Evolutionary conservation across 805 yeast genomes (phyloP).

Genomic region (Lipomyces orientalis): DNA sequence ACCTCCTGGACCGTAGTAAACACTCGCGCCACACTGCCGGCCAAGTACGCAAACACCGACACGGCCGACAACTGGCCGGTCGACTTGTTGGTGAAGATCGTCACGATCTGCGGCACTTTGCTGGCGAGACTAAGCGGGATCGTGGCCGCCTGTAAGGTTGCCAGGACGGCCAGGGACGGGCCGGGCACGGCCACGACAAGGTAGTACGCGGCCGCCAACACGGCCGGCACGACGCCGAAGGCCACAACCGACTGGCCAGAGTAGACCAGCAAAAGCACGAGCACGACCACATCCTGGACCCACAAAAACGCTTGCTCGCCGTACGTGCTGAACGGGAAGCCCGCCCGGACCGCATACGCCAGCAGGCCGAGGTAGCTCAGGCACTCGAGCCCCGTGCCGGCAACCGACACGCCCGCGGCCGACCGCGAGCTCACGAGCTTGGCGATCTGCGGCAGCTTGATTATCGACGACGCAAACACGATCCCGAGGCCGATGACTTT

Average conservation of each 20-base stretch:
- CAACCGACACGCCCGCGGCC: constrained; percentile 48
- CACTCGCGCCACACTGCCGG: constrained; percentile 50
- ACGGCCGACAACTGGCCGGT: constrained; percentile 52
- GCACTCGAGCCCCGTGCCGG: constrained; percentile 47
- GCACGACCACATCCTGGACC: constrained; percentile 47
- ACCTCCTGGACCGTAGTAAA: constrained; percentile 50
- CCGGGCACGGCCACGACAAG: constrained; percentile 41
- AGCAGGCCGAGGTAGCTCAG: constrained; percentile 45
- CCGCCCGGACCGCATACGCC: constrained; percentile 48
- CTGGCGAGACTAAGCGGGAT: constrained; percentile 48
- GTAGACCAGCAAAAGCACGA: constrained; percentile 43
- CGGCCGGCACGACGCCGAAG: constrained; percentile 30
- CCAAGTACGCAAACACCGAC: constrained; percentile 48
- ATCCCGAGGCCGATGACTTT: constrained; percentile 49
- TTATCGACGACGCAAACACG: constrained; percentile 47
- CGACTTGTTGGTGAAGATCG: constrained; percentile 48
- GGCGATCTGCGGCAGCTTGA: constrained; percentile 52
- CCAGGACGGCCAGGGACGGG: constrained; percentile 24
- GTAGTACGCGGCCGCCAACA: constrained; percentile 24
- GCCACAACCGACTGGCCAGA: constrained; percentile 38
- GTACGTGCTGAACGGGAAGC: constrained; percentile 49
- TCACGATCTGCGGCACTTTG: constrained; percentile 52
- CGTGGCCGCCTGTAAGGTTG: constrained; percentile 44
- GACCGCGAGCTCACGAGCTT: constrained; percentile 45
- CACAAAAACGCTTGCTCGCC: constrained; percentile 50